These are phyloP conservation scores for Colletotrichum incanum DNA, from an alignment of 2,329 filamentous ascomycete species.

Conservation along the genomic window DNA sequence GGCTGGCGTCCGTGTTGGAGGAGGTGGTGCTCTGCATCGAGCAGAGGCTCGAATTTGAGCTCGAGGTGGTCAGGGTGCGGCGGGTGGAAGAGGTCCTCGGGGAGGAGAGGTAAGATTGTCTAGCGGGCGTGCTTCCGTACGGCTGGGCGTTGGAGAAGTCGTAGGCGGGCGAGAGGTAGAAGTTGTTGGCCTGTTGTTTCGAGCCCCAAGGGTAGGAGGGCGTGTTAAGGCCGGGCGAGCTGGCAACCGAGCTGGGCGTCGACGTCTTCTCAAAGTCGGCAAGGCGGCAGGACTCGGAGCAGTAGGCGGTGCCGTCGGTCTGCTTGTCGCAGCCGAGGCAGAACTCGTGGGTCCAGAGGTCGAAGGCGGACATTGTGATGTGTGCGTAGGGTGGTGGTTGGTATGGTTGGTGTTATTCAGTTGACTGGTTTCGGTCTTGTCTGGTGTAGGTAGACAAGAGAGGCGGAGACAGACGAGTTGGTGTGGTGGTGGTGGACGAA, in stretches of 20 bases:
- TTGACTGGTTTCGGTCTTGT: slow-evolving; percentile 10
- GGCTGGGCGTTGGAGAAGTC: slow-evolving; percentile 79
- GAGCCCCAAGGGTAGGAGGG: slow-evolving; percentile 65
- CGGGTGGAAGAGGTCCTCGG: slow-evolving; percentile 49
- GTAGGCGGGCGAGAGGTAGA: slow-evolving; percentile 82
- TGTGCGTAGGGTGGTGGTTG: slow-evolving; percentile 5
- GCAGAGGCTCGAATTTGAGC: slow-evolving; percentile 87
- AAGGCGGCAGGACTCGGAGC: slow-evolving; percentile 91
- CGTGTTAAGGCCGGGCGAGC: slow-evolving; percentile 68
- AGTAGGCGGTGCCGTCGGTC: slow-evolving; percentile 86
- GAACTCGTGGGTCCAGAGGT: slow-evolving; percentile 89
- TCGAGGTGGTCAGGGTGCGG: slow-evolving; percentile 74
- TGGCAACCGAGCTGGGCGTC: slow-evolving; percentile 70
- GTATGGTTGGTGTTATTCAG: slow-evolving; percentile 17
- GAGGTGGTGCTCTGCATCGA: slow-evolving; percentile 79
- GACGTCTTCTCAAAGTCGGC: slow-evolving; percentile 86
- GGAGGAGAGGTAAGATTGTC: slow-evolving; percentile 57
- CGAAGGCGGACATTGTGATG: slow-evolving; percentile 47
- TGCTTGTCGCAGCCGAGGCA: slow-evolving; percentile 95
- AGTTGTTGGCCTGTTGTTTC: slow-evolving; percentile 59
- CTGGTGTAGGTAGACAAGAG: neutral
- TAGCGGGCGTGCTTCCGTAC: slow-evolving; percentile 67
- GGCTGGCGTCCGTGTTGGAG: slow-evolving; percentile 64
- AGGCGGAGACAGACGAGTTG: neutral
- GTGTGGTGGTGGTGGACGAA: neutral